A percentile compares a stretch with the other conserved stretches of the same genome.
phyloP scores from a whole-genome alignment of 1,139 yeast species.

The Geotrichum aggregatum region DNA sequence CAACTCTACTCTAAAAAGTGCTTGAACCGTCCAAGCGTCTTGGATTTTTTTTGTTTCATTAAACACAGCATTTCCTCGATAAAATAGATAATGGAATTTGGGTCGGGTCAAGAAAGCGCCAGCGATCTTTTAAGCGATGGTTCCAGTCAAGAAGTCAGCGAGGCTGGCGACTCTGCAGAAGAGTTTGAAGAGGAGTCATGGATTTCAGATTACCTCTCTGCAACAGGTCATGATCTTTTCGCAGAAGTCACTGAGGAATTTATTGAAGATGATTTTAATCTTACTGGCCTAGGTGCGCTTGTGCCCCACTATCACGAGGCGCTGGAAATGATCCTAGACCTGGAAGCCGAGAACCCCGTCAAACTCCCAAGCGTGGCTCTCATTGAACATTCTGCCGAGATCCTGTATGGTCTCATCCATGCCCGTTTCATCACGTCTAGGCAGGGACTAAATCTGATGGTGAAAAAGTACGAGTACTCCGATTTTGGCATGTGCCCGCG shows the following conservation, averaged over 20 bases:
- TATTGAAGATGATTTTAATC: slow-evolving; percentile 92
- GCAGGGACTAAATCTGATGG: slow-evolving; percentile 90
- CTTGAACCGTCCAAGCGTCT: too few species aligned
- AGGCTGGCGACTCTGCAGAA: slow-evolving; percentile 15
- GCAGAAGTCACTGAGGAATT: slow-evolving; percentile 91
- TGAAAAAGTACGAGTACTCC: slow-evolving; percentile 85
- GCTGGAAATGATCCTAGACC: slow-evolving; percentile 80
- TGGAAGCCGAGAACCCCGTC: slow-evolving; percentile 63
- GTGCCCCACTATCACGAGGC: slow-evolving; percentile 94
- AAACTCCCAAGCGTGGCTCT: slow-evolving; percentile 68
- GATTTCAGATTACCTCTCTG: slow-evolving; percentile 83
- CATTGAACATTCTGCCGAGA: slow-evolving; percentile 85
- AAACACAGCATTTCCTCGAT: too few species aligned
- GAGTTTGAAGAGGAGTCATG: slow-evolving; percentile 51
- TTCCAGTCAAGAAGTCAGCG: background rate
- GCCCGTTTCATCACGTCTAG: slow-evolving; percentile 86
- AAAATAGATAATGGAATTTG: too few species aligned
- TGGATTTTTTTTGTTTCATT: too few species aligned
- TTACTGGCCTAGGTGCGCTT: slow-evolving; percentile 79
- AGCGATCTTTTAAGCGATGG: too few species aligned
- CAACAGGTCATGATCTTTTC: slow-evolving; percentile 88
- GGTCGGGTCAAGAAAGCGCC: too few species aligned
- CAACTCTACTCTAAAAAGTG: too few species aligned
- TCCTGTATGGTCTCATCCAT: slow-evolving; percentile 88
- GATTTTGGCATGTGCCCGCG: slow-evolving; percentile 93